phyloP scores from a whole-genome alignment of 2,329 filamentous ascomycete species.

The Alternaria brassicae region DNA sequence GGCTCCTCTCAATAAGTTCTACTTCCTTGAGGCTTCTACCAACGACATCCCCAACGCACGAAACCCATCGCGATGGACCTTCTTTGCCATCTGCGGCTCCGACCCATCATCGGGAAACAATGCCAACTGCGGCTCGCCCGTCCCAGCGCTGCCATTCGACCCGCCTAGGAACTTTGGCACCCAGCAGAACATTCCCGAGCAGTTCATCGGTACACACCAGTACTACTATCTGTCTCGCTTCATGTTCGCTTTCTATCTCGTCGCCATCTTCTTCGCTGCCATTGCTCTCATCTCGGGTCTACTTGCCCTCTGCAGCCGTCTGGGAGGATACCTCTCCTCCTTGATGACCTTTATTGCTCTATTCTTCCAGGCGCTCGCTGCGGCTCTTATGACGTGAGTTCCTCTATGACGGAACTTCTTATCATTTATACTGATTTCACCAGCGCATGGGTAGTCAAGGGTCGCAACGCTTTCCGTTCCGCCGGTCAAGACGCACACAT shows the following conservation, averaged over 20 bases:
- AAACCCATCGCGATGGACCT: constrained; percentile 82
- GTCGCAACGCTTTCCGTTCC: constrained; percentile 69
- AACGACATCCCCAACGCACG: constrained; percentile 65
- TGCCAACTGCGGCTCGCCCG: constrained; percentile 67
- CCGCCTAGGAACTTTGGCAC: constrained; percentile 69
- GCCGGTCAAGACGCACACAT: constrained; percentile 65
- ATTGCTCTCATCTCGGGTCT: constrained; percentile 72
- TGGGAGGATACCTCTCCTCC: constrained; percentile 72
- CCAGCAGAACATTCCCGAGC: constrained; percentile 58
- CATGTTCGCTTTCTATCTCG: constrained; percentile 89
- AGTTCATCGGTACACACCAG: constrained; percentile 64
- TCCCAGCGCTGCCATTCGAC: constrained; percentile 71
- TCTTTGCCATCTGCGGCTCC: constrained; percentile 80
- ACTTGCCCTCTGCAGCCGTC: constrained; percentile 72
- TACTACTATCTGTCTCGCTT: constrained; percentile 91
- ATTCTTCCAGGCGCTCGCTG: constrained; percentile 72
- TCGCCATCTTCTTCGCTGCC: constrained; percentile 80
- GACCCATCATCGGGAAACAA: constrained; percentile 59
- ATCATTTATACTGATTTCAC: constrained; percentile 10
- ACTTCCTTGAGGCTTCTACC: constrained; percentile 85
- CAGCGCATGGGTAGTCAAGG: constrained; percentile 72
- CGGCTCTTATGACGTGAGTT: constrained; percentile 77
- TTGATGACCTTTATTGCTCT: constrained; percentile 66
- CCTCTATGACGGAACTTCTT: constrained; percentile 1
- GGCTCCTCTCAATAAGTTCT: constrained; percentile 73